Conservation (phyloP, 257 asterid genomes). For the Anisodus acutangulus region DNA sequence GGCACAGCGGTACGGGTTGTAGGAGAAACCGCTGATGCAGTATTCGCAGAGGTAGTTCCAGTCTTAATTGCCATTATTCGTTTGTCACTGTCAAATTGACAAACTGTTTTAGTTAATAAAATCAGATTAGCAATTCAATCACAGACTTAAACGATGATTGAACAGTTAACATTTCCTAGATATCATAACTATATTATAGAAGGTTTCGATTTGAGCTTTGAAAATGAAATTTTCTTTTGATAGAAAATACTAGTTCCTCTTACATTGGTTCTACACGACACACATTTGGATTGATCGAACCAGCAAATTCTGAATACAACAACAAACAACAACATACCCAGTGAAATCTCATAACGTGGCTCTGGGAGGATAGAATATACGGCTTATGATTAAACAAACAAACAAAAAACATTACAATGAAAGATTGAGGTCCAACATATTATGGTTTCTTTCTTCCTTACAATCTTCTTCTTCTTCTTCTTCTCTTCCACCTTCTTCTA, state of each 20-base stretch:
- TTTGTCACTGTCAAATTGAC: no score
- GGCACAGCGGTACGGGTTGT: no score
- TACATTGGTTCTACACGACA: background rate
- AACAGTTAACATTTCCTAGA: background rate
- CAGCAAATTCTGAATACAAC: background rate
- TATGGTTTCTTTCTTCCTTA: background rate
- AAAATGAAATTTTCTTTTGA: background rate
- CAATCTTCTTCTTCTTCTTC: background rate
- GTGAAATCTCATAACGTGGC: no score
- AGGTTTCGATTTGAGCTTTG: background rate
- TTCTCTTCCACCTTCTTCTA: background rate
- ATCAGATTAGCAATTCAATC: no score
- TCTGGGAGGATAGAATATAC: no score
- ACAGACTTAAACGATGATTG: no score
- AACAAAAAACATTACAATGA: constrained; percentile 33
- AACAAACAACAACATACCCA: no score
- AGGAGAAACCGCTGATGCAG: no score
- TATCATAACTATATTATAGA: background rate
- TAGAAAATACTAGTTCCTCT: background rate
- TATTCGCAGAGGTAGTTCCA: no score
- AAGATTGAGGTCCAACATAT: constrained; percentile 48
- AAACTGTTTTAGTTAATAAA: no score
- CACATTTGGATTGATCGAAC: no score
- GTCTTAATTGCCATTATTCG: no score
- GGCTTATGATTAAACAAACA: background rate